Conservation (phyloP, 1,284 basidiomycete species). For the Neolentinus lepideus region DNA sequence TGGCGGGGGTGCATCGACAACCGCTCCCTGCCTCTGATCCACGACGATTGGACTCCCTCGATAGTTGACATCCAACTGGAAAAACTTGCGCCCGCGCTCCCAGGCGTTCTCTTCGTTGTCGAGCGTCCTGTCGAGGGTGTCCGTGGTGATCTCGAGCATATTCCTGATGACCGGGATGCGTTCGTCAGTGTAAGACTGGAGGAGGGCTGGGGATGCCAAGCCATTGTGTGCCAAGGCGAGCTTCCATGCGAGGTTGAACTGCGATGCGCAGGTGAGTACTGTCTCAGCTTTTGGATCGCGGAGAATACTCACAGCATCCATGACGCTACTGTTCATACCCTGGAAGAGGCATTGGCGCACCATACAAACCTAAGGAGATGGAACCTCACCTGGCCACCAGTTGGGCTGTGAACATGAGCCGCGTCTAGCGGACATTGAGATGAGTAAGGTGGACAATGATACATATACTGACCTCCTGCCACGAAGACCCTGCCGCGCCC, state of each 20-base stretch:
- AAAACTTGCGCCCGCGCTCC: constrained; percentile 13
- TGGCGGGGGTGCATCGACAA: constrained; percentile 10
- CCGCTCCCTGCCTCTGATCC: constrained; percentile 24
- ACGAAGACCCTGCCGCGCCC: constrained; percentile 3
- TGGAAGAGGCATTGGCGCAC: not conserved
- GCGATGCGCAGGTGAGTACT: not conserved
- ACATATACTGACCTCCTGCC: not conserved
- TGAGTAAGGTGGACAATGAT: not conserved
- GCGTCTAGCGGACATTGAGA: not conserved
- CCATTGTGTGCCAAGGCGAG: not conserved
- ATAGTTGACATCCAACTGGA: constrained; percentile 39
- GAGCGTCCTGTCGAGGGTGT: not conserved
- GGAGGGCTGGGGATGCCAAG: not conserved
- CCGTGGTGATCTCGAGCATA: not conserved
- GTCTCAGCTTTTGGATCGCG: too few relatives aligned
- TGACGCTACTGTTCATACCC: constrained; percentile 1
- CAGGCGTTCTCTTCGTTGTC: not conserved
- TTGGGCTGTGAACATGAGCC: not conserved
- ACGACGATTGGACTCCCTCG: constrained; percentile 37
- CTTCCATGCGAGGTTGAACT: constrained; percentile 4
- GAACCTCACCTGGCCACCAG: not conserved
- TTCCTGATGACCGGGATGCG: not conserved
- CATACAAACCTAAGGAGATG: too few relatives aligned
- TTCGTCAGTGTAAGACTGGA: not conserved
- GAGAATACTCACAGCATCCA: not conserved